Evolutionary conservation across 2,329 filamentous ascomycete genomes (phyloP).

Genomic region (Arthrobotrys entomopaga): DNA sequence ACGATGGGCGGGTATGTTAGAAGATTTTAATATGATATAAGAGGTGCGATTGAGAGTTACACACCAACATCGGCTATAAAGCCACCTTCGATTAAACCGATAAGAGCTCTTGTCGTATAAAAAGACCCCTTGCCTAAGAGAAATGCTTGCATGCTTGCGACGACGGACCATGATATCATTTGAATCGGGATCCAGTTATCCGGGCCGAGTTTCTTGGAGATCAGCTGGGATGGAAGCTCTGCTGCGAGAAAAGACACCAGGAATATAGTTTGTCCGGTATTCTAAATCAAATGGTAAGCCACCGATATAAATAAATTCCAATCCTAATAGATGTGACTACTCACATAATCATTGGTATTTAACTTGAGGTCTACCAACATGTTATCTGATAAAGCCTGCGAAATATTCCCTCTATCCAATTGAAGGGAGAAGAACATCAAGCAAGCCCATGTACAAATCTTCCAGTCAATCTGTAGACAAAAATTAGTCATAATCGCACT

Average conservation of each 20-base stretch:
- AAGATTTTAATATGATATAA: conserved; percentile 12
- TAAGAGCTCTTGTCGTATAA: conserved; percentile 63
- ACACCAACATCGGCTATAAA: conserved; percentile 59
- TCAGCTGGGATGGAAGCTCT: conserved; percentile 71
- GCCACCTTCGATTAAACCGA: conserved; percentile 64
- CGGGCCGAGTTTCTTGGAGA: conserved; percentile 69
- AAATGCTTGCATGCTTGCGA: conserved; percentile 67
- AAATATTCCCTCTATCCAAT: conserved; percentile 72
- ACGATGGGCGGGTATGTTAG: not conserved
- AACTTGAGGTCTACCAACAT: conserved; percentile 68
- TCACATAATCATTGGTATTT: conserved; percentile 67
- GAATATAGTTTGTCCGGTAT: conserved; percentile 69
- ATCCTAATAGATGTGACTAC: not conserved
- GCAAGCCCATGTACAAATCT: conserved; percentile 64
- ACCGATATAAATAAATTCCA: not conserved
- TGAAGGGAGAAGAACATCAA: conserved; percentile 74
- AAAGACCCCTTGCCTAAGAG: conserved; percentile 65
- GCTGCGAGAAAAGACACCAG: conserved; percentile 68
- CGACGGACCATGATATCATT: conserved; percentile 69
- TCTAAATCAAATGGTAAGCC: conserved; percentile 62
- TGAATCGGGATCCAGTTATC: conserved; percentile 72
- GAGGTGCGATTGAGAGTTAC: conserved; percentile 30
- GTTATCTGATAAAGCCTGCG: conserved; percentile 71
- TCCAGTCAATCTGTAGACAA: conserved; percentile 61
- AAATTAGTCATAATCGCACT: not conserved